Evolutionary conservation across 192 early-diverging fungal species (phyloP), one percentile per base, ranked within the genome.

Genomic region (Coemansia sp.): DNA sequence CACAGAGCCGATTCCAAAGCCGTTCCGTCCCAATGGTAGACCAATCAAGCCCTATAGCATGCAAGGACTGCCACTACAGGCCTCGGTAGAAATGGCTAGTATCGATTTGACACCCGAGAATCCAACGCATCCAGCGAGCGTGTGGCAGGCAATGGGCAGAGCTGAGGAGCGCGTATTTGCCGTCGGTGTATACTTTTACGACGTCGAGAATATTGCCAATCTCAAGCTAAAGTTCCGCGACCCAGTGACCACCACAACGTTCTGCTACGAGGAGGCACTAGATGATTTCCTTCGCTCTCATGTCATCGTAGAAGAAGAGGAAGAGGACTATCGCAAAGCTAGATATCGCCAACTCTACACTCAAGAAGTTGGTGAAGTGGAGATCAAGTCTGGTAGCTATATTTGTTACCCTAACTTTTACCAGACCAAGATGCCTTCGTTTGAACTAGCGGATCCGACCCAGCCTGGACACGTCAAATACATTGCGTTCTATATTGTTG

Each of bases 101-200:
- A 89, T 92, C 55, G 53, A 82, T 16, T 66, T 94, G 44, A 87
- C 87, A 5, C 90, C 90, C 22, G 89, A 89, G 39, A 87, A 87
- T 18, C 86, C 90, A 0, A 63, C 29, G 0, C 89, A 87, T 62
- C 53, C 73, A 11, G 88, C 88, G 27, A 70, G 70, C 22, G 62
- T 36, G 9, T 94, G 92, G 93, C 89, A 94, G 49, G 76, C 91
- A 2, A 89, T 92, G 64, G 93, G 86, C 6, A 91, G 88, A 82
- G 74, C 78, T 8, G 85, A 89, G 71, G 93, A 94, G 70, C 73
- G 83, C 39, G 90, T 94, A 31, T 79, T 89, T 7, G 90, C 93
- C 0, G 88, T 89, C 0, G 92, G 91, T 7, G 81, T 94, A 33
- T 88, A 89, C 71, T 93, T 92, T 75, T 92, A 92, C 70, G 83